Evolutionary conservation across 805 yeast genomes (phyloP).

Genomic region (Henningerozyma blattae): DNA sequence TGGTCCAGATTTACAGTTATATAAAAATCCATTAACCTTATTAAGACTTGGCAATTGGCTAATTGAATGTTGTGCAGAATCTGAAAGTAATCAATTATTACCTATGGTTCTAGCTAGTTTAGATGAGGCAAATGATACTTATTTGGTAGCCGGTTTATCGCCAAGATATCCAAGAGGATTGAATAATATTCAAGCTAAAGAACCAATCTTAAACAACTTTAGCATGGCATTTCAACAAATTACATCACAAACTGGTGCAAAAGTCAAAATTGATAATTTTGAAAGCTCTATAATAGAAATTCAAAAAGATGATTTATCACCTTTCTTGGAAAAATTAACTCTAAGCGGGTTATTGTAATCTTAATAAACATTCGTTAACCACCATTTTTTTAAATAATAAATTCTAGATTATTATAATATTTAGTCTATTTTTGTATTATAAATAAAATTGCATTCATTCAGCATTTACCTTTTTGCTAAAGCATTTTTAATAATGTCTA

Average conservation of each 20-base stretch:
- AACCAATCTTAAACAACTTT: conserved; percentile 60
- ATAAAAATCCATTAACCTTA: conserved; percentile 77
- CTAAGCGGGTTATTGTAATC: conserved; percentile 39
- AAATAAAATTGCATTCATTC: too few species aligned
- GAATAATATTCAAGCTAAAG: conserved; percentile 22
- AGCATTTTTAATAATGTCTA: too few species aligned
- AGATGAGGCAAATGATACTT: conserved; percentile 62
- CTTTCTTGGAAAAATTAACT: conserved; percentile 77
- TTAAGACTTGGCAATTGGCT: conserved; percentile 85
- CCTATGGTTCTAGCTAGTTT: conserved; percentile 83
- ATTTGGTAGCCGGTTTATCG: conserved; percentile 79
- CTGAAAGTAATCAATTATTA: conserved; percentile 46
- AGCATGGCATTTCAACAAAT: conserved; percentile 87
- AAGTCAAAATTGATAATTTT: conserved; percentile 84
- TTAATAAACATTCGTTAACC: background rate
- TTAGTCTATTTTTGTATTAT: too few species aligned
- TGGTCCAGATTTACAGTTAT: conserved; percentile 69
- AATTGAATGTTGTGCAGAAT: conserved; percentile 76
- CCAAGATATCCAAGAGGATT: conserved; percentile 58
- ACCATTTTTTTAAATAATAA: too few species aligned
- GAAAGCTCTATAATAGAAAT: conserved; percentile 91
- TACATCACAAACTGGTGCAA: conserved; percentile 74
- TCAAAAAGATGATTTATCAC: conserved; percentile 72
- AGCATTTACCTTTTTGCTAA: too few species aligned
- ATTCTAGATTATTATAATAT: too few species aligned